These are phyloP conservation scores for Blepharisma japonicum DNA, from an alignment of 73 alveolate genomes.

Conservation along the genomic window DNA sequence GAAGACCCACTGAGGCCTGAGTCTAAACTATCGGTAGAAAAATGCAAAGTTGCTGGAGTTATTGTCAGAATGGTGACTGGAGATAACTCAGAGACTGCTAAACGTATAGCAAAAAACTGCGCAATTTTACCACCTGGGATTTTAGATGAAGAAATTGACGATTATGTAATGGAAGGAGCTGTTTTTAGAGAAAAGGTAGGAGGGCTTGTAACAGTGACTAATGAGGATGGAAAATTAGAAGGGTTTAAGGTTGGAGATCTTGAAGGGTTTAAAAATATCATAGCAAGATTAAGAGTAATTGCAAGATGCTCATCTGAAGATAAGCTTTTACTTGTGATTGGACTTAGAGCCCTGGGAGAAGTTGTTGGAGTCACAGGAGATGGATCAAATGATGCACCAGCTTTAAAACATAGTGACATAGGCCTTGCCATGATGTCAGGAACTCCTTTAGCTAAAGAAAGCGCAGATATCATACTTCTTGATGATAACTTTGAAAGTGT, in stretches of 20 bases:
- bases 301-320: constrained; percentile 91
- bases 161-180: constrained; percentile 49
- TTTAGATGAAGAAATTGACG: neutral
- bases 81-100: constrained; percentile 87
- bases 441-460: constrained; percentile 97
- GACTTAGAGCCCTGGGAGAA: constrained; percentile 70
- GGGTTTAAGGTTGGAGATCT: constrained; percentile 49
- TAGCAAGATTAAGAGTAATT: constrained; percentile 66
- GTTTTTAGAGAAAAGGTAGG: constrained; percentile 56
- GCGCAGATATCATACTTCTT: constrained; percentile 92
- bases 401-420: constrained; percentile 88
- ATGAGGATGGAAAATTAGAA: neutral
- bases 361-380: constrained; percentile 94
- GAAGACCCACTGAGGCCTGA: constrained; percentile 86
- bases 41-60: constrained; percentile 84
- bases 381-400: constrained; percentile 94
- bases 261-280: constrained; percentile 63
- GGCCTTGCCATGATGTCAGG: constrained; percentile 96
- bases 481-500: constrained; percentile 95
- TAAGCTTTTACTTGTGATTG: constrained; percentile 82
- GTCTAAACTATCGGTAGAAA: constrained; percentile 72
- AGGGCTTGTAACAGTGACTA: constrained; percentile 31
- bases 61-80: constrained; percentile 97
- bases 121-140: constrained; percentile 37
- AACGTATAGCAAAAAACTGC: constrained; percentile 79